Base-by-base conservation (phyloP, 164 flowering plant genomes). In the Akebia trifoliata region DNA sequence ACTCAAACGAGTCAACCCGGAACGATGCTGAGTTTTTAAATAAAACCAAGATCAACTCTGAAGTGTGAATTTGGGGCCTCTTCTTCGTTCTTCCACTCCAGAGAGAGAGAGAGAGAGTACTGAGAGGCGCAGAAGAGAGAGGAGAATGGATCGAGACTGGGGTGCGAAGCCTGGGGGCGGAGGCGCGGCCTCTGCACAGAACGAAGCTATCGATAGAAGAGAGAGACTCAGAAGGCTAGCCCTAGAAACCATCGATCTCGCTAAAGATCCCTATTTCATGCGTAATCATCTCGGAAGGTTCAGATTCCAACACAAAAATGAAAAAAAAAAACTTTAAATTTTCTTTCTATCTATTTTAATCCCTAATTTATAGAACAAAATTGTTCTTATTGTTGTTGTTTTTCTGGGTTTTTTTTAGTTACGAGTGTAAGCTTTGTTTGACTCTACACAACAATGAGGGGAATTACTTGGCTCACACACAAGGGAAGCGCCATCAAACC, bases 131-230 rank as follows among this genome's bases (percentile, higher is more conserved):
- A 25, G 54, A 29, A 32, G 63, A 31, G 61, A 26, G 52, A 30
- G 56, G 40, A 43, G 21, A 51, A 93, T 93, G 97, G 98, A 93
- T 49, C 69, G 98, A 63, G 98, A 93, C 3, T 93, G 97, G 97
- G 97, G 98, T 2, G 84, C 98, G 68, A 93, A 93, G 80, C 94
- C 98, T 0, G 98, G 98, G 4, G 75, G 95, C 69, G 97, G 95
- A 24, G 98, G 98, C 67, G 95, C 98, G 21, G 97, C 98, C 71
- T 65, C 94, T 28, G 95, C 95, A 17, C 98, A 92, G 72, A 89
- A 85, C 43, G 98, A 89, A 65, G 98, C 98, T 59, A 84, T 92
- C 56, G 98, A 92, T 74, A 81, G 98, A 29, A 75, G 98, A 12
- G 97, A 92, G 72, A 83, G 98, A 8, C 82, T 92, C 54, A 78